Percentiles rank a stretch among this genome's conserved stretches.
These are phyloP conservation scores for Amoebophrya sp. DNA, from an alignment of 169 alveolate species.

Conservation along the genomic window DNA sequence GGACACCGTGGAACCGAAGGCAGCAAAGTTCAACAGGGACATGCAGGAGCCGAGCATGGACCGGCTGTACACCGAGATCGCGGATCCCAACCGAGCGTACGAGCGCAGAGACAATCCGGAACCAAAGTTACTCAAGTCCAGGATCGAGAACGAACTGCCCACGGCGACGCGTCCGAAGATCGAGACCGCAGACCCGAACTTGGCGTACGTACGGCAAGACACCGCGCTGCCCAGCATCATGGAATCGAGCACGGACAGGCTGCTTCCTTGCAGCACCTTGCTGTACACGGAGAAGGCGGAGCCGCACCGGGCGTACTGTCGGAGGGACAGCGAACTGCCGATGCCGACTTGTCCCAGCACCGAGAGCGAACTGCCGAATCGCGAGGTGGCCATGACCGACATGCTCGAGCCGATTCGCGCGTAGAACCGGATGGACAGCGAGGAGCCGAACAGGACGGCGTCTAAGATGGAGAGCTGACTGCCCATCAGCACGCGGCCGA, in stretches of 20 bases:
- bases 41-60: conserved; percentile 1
- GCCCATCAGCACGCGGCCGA: not conserved
- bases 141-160: not conserved
- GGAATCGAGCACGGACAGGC: conserved; percentile 11
- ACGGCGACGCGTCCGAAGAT: not conserved
- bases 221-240: not conserved
- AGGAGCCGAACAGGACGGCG: conserved; percentile 26
- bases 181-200: not conserved
- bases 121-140: conserved; percentile 21
- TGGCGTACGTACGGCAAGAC: not conserved
- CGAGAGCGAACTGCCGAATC: not conserved
- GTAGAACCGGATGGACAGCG: not conserved
- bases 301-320: not conserved
- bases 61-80: not conserved
- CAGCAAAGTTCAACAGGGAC: not conserved
- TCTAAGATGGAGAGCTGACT: not conserved
- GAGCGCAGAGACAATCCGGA: not conserved
- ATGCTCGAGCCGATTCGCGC: conserved; percentile 29
- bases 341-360: not conserved
- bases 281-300: conserved; percentile 22
- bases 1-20: conserved; percentile 23
- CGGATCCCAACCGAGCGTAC: not conserved
- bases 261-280: not conserved
- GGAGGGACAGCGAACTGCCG: not conserved
- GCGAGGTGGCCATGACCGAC: not conserved